Evolutionary conservation across 352 stramenopile genomes (phyloP).

Genomic region (Thraustochytrium sp.): DNA sequence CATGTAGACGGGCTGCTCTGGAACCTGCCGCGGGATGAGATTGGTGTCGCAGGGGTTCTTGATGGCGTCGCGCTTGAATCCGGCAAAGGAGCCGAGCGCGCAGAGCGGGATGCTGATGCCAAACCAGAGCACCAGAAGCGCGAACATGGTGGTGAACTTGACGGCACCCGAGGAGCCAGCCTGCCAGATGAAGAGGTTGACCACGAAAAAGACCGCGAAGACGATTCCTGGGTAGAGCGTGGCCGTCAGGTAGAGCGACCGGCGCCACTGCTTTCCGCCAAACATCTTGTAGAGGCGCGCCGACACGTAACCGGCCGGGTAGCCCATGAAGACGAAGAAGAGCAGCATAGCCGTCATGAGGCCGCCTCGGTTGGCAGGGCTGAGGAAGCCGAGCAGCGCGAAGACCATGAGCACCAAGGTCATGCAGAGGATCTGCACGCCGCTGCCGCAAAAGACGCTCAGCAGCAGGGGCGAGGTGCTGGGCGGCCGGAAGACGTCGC

Average conservation of each 20-base stretch:
- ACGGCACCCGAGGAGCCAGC: constrained; percentile 86
- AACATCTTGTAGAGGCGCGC: constrained; percentile 98
- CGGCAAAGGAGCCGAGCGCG: constrained; percentile 96
- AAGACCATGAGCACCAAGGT: constrained; percentile 92
- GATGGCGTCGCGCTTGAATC: constrained; percentile 80
- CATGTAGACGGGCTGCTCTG: constrained; percentile 98
- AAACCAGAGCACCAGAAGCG: constrained; percentile 98
- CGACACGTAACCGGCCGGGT: constrained; percentile 89
- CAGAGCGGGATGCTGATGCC: constrained; percentile 96
- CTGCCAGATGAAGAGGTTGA: constrained; percentile 92
- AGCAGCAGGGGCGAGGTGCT: constrained; percentile 90
- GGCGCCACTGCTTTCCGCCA: constrained; percentile 96
- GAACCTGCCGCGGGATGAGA: constrained; percentile 96
- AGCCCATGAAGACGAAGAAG: constrained; percentile 93
- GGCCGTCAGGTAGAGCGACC: constrained; percentile 88
- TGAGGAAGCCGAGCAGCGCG: constrained; percentile 87
- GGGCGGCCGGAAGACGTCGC: constrained; percentile 96
- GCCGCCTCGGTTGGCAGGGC: constrained; percentile 91
- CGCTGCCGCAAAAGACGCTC: constrained; percentile 91
- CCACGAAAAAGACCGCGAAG: constrained; percentile 92
- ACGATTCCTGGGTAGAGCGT: constrained; percentile 92
- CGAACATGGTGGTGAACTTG: constrained; percentile 92
- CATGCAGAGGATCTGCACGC: constrained; percentile 94
- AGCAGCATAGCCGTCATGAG: constrained; percentile 95
- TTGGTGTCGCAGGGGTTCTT: constrained; percentile 81